Base-by-base conservation (phyloP, 1,139 yeast species). In the Zygosaccharomyces sapae region DNA sequence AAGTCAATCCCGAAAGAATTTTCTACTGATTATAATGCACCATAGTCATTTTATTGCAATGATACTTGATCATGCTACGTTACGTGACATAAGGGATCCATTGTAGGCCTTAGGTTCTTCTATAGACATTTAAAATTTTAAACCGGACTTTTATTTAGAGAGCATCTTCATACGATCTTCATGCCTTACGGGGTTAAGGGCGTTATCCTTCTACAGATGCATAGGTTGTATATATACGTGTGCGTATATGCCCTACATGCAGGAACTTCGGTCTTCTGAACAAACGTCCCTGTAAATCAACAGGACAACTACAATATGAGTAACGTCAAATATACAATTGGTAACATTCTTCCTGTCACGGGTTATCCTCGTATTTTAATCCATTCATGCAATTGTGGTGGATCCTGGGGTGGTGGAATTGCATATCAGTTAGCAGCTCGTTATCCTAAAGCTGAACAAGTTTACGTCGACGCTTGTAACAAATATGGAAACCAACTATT, bases 371-470 rank as follows among this genome's bases (percentile, higher is more conserved):
- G 62, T 18, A 54, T 61, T 6, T 25, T 62, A 6, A 52, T 62
- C 1, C 95, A 87, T 61, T 82, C 95, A 0, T 87, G 95, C 61
- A 87, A 87, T 59, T 81, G 89, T 45, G 71, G 73, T 30, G 96
- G 95, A 0, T 62, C 74, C 0, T 87, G 96, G 96, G 94, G 95
- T 3, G 92, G 86, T 0, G 96, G 96, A 0, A 78, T 87, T 2
- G 66, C 66, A 8, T 57, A 55, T 29, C 65, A 61, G 43, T 38
- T 62, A 30, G 63, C 56, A 12, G 35, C 44, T 4, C 52, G 47
- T 22, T 58, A 55, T 42, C 65, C 63, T 12, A 48, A 51, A 19
- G 55, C 65, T 31, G 65, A 61, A 41, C 43, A 46, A n/a, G 57
- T 54, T 3, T 63, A 63, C 42, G 44, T 51, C n/a, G 50, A 54